phyloP scores from a whole-genome alignment of 2,329 filamentous ascomycete species.

The Pseudocercospora crystallina region DNA sequence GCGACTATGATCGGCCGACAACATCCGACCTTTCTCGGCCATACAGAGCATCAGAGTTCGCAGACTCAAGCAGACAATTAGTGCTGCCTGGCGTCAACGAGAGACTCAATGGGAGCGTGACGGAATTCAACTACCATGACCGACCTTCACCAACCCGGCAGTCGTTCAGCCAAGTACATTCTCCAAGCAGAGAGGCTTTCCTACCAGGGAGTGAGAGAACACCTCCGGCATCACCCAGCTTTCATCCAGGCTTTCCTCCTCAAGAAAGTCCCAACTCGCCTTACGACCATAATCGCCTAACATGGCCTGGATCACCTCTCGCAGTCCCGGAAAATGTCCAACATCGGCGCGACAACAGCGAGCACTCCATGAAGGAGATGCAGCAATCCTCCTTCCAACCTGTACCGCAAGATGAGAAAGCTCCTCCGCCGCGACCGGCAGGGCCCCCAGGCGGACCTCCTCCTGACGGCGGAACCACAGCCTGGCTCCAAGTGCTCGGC shows the following conservation, averaged over 20 bases:
- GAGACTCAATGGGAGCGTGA: background rate
- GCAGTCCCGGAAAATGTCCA: constrained; percentile 14
- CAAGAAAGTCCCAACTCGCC: constrained; percentile 21
- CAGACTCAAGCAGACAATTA: constrained; percentile 19
- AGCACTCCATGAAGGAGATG: constrained; percentile 1
- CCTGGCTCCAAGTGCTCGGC: constrained; percentile 50
- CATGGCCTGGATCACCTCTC: constrained; percentile 15
- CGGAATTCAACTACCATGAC: constrained; percentile 8
- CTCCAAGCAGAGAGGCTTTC: constrained; percentile 18
- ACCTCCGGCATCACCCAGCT: constrained; percentile 16
- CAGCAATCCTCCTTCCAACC: background rate
- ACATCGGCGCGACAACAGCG: constrained; percentile 6
- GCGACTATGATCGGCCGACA: constrained; percentile 17
- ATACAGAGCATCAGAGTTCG: constrained; percentile 18
- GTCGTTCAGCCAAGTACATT: constrained; percentile 14
- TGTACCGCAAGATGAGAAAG: constrained; percentile 4
- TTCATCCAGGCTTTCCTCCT: constrained; percentile 23
- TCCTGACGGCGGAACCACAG: constrained; percentile 46
- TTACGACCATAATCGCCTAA: constrained; percentile 4
- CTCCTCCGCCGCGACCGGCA: constrained; percentile 16
- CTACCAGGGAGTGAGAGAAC: constrained; percentile 4
- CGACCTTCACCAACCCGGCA: constrained; percentile 12
- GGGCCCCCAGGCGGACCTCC: constrained; percentile 31
- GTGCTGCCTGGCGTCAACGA: constrained; percentile 15
- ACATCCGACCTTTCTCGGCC: constrained; percentile 16